phyloP scores from a whole-genome alignment of 2,329 filamentous ascomycete genomes.

The Botrytis tulipae region DNA sequence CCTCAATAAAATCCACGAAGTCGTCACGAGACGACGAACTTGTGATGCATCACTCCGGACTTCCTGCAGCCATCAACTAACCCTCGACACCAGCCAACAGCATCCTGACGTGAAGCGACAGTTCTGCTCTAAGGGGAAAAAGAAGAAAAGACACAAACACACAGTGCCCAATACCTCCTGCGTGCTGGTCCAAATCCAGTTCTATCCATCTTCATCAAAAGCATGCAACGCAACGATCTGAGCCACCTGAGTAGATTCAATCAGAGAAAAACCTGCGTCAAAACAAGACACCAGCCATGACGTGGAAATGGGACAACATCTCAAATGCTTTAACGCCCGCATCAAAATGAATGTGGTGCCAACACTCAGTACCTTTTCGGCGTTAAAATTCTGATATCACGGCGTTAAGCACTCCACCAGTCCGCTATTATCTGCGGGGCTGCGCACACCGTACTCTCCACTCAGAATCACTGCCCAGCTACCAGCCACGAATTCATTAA shows the following conservation, averaged over 20 bases:
- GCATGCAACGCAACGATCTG: not conserved
- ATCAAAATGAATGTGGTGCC: not conserved
- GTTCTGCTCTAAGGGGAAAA: not conserved
- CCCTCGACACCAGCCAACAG: not conserved
- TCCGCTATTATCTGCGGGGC: not conserved
- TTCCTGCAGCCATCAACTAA: not conserved
- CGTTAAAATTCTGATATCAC: not conserved
- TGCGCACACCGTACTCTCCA: not conserved
- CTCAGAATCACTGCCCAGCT: not conserved
- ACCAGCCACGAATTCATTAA: not conserved
- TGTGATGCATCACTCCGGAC: not conserved
- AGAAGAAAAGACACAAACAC: not conserved
- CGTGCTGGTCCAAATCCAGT: not conserved
- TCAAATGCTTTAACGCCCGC: not conserved
- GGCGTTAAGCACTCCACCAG: not conserved
- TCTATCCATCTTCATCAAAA: not conserved
- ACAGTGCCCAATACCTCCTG: not conserved
- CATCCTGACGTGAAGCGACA: not conserved
- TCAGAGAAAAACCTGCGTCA: not conserved
- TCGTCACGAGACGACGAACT: not conserved
- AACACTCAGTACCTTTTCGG: conserved; percentile 2
- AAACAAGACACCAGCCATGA: not conserved
- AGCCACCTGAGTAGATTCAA: not conserved
- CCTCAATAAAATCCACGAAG: not conserved
- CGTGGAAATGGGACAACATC: not conserved